Base-by-base conservation (phyloP, 805 yeast genomes). In the Candida methanosorbosa region DNA sequence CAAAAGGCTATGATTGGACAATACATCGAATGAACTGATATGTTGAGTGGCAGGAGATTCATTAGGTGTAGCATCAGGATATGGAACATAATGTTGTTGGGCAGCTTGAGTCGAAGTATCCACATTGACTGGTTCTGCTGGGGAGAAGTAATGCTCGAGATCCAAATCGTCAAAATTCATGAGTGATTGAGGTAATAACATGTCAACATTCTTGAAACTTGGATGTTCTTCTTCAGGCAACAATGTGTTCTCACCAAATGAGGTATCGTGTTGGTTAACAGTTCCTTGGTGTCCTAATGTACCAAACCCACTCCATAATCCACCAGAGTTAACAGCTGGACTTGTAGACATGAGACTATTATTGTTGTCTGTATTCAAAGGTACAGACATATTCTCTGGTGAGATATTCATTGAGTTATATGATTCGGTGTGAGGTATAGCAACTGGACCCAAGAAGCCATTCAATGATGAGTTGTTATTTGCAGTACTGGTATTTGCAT, bases 151-250 rank as follows among this genome's bases (percentile, higher is more conserved):
- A n/a, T n/a, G n/a, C n/a, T n/a, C n/a, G n/a, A n/a, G n/a, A n/a
- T n/a, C 33, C n/a, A 49, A 27, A 20, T 51, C 49, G 9, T 43
- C 52, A 9, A 46, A 49, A n/a, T 48, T 55, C 18, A 56, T 53
- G 6, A 54, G 32, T 17, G 53, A 42, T 32, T 54, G 61, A 2
- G 59, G 61, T 12, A 54, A 35, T 13, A 52, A 33, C 32, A 47
- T 36, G 23, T 52, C 49, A n/a, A 52, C 50, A 29, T 36, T 35
- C 9, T 50, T 45, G 3, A 45, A 32, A 13, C 8, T 14, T 9
- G 7, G 16, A 7, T 7, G n/a, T 12, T 14, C 25, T 7, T 21
- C 19, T 21, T 21, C 23, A 21, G 8, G 13, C 13, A 11, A 8
- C 15, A 24, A n/a, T 12, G 23, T 8, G 11, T 21, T 21, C 8